Conservation (phyloP, 2,329 filamentous ascomycete genomes). For the Xylariaceae sp. region DNA sequence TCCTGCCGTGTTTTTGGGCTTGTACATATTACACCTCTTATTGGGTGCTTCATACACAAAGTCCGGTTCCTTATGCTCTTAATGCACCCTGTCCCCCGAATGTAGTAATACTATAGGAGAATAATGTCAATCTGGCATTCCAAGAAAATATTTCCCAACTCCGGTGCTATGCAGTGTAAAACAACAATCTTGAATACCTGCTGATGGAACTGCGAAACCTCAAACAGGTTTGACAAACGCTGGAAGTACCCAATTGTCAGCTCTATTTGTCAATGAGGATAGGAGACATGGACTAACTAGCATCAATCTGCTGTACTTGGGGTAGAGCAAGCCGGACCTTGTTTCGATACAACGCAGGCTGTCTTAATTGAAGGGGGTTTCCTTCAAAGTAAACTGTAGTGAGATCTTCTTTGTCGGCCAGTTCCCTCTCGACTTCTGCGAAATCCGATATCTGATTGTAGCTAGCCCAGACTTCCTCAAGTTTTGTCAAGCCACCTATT, state of each 20-base stretch:
- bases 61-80: neutral
- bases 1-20: conserved; percentile 23
- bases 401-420: conserved; percentile 79
- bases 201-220: conserved; percentile 3
- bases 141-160: conserved; percentile 32
- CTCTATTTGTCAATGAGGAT: neutral
- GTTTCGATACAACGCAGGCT: conserved; percentile 88
- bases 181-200: conserved; percentile 6
- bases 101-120: neutral
- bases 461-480: conserved; percentile 95
- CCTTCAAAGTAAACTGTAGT: conserved; percentile 96
- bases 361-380: conserved; percentile 81
- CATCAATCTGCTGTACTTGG: conserved; percentile 92
- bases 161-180: conserved; percentile 40
- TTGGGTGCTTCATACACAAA: neutral
- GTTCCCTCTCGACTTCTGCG: conserved; percentile 76
- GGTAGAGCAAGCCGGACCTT: conserved; percentile 89
- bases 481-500: conserved; percentile 67
- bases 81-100: neutral
- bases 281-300: conserved; percentile 70
- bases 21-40: neutral
- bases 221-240: conserved; percentile 36
- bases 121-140: neutral
- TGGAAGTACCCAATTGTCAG: conserved; percentile 16
- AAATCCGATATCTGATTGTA: conserved; percentile 85